These are phyloP conservation scores for Cadophora gregata DNA, from an alignment of 2,329 filamentous ascomycete species.

Conservation along the genomic window DNA sequence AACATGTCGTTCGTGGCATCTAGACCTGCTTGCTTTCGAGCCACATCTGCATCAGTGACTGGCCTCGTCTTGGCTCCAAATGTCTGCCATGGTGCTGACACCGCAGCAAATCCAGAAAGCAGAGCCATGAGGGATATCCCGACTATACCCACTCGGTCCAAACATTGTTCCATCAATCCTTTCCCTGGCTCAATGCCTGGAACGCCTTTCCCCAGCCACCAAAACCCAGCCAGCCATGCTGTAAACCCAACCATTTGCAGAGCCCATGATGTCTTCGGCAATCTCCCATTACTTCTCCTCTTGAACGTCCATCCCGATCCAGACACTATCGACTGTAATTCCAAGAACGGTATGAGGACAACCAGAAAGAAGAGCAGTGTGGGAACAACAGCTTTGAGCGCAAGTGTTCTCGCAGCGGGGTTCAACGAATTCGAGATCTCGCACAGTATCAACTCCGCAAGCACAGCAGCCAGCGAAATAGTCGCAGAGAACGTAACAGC, in stretches of 20 bases:
- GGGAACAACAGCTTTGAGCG: slow-evolving; percentile 72
- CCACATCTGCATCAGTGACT: slow-evolving; percentile 75
- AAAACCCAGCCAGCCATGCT: slow-evolving; percentile 76
- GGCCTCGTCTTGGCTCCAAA: slow-evolving; percentile 70
- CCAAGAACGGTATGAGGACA: slow-evolving; percentile 77
- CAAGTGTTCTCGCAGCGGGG: slow-evolving; percentile 68
- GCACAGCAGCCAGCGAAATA: slow-evolving; percentile 75
- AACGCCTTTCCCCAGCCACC: slow-evolving; percentile 73
- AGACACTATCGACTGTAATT: slow-evolving; percentile 64
- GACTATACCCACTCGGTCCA: slow-evolving; percentile 79
- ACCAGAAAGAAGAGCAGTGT: slow-evolving; percentile 75
- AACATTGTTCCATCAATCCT: slow-evolving; percentile 53
- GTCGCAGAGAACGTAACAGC: slow-evolving; percentile 77
- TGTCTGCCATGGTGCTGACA: slow-evolving; percentile 85
- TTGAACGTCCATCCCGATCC: slow-evolving; percentile 67
- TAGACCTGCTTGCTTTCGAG: slow-evolving; percentile 78
- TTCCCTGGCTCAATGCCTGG: slow-evolving; percentile 53
- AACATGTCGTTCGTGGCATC: slow-evolving; percentile 83
- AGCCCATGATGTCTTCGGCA: slow-evolving; percentile 67
- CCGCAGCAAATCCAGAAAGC: slow-evolving; percentile 87
- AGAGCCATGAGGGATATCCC: slow-evolving; percentile 87
- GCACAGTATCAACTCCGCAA: slow-evolving; percentile 81
- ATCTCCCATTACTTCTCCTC: slow-evolving; percentile 59
- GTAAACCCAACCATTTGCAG: slow-evolving; percentile 67
- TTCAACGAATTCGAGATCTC: slow-evolving; percentile 82